Percentiles rank a stretch among this genome's conserved stretches.
Conservation (phyloP, 352 stramenopile genomes). For the Phytophthora idaei region DNA sequence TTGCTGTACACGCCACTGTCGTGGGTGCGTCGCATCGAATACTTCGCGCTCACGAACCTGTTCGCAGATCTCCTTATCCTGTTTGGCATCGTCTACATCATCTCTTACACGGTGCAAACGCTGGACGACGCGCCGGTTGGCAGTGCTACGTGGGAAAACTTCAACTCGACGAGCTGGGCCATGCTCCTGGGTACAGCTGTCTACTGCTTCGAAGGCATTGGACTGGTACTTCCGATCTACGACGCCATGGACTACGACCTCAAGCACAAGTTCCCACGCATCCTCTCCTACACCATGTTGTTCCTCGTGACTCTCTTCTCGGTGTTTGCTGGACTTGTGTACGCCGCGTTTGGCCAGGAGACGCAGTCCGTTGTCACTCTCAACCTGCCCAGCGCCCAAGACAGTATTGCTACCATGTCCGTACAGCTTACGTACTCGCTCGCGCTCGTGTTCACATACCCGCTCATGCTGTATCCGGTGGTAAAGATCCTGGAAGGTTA, state of each 20-base stretch:
- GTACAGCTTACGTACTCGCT: slow-evolving; percentile 73
- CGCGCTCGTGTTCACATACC: slow-evolving; percentile 73
- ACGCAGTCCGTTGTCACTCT: slow-evolving; percentile 69
- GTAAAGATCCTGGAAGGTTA: slow-evolving; percentile 77
- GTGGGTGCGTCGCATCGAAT: slow-evolving; percentile 77
- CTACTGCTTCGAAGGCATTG: slow-evolving; percentile 79
- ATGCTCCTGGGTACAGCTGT: slow-evolving; percentile 69
- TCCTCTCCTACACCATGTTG: slow-evolving; percentile 52
- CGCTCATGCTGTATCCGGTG: slow-evolving; percentile 74
- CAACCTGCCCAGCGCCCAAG: slow-evolving; percentile 57
- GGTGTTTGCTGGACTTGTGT: slow-evolving; percentile 60
- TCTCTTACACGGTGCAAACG: slow-evolving; percentile 55
- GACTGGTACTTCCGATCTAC: slow-evolving; percentile 72
- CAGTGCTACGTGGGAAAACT: slow-evolving; percentile 60
- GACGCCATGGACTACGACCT: slow-evolving; percentile 58
- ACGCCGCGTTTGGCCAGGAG: slow-evolving; percentile 55
- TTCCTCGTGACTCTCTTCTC: slow-evolving; percentile 65
- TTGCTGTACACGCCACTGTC: slow-evolving; percentile 70
- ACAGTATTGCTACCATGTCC: slow-evolving; percentile 60
- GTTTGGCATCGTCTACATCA: slow-evolving; percentile 64
- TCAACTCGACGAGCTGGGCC: slow-evolving; percentile 68
- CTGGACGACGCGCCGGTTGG: slow-evolving; percentile 35
- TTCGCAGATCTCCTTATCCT: slow-evolving; percentile 67
- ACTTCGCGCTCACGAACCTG: slow-evolving; percentile 75
- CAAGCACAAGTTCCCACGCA: slow-evolving; percentile 67